Conservation (phyloP, 352 stramenopile species). For the Globisporangium heterothallicum region DNA sequence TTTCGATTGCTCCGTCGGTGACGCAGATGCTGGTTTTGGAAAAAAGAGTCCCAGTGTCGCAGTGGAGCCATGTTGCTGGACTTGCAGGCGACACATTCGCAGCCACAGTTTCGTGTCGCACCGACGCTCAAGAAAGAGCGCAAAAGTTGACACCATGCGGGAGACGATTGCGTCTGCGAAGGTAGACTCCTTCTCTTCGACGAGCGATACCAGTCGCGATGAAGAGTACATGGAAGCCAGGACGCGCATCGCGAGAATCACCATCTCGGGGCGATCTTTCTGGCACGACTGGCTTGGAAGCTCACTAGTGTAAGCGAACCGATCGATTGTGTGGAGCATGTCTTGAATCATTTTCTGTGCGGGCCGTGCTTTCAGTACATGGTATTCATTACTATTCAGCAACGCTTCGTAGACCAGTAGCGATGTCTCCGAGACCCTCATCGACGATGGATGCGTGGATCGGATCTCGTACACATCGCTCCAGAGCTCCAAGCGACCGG, state of each 20-base stretch:
- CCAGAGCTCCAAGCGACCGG: slow-evolving; percentile 26
- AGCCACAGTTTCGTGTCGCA: slow-evolving; percentile 12
- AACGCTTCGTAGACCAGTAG: slow-evolving; percentile 24
- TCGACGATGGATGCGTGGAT: slow-evolving; percentile 20
- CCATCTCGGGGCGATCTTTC: slow-evolving; percentile 3
- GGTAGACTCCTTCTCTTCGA: slow-evolving; percentile 6
- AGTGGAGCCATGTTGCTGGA: slow-evolving; percentile 4
- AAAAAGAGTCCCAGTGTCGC: slow-evolving; percentile 12
- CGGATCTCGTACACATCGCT: slow-evolving; percentile 24
- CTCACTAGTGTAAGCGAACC: not conserved
- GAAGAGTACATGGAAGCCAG: slow-evolving; percentile 13
- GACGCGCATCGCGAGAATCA: slow-evolving; percentile 12
- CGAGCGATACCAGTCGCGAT: slow-evolving; percentile 4
- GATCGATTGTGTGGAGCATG: slow-evolving; percentile 17
- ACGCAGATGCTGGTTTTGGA: too few species aligned
- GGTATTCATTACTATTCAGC: slow-evolving; percentile 27
- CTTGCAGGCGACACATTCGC: slow-evolving; percentile 6
- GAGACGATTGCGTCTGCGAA: slow-evolving; percentile 1
- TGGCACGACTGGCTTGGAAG: not conserved
- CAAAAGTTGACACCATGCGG: slow-evolving; percentile 3
- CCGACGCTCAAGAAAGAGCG: slow-evolving; percentile 1
- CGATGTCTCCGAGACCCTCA: slow-evolving; percentile 29
- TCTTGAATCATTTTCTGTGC: slow-evolving; percentile 14
- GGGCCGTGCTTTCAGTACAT: slow-evolving; percentile 11
- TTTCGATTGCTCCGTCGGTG: too few species aligned